Evolutionary conservation across 2,329 filamentous ascomycete genomes (phyloP).

Genomic region (Ophioceras dolichostomum): DNA sequence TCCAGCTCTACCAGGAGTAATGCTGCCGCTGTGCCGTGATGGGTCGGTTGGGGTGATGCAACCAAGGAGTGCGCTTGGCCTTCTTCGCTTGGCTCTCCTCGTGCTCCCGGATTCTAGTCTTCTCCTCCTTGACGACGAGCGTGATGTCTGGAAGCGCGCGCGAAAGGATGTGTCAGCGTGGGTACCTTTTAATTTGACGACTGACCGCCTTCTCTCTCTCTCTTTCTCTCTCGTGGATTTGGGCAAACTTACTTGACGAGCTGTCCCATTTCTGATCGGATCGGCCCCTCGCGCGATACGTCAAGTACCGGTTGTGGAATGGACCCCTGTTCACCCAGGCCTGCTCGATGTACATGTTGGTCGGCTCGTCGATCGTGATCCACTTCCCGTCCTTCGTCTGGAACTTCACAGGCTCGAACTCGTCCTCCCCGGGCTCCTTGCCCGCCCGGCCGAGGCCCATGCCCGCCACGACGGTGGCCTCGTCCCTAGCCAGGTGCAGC

Average conservation of each 20-base stretch:
- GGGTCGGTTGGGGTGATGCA: constrained; percentile 75
- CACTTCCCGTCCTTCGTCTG: constrained; percentile 64
- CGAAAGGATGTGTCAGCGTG: too few relatives aligned
- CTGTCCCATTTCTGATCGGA: not conserved
- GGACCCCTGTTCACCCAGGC: constrained; percentile 78
- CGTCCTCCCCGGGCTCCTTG: constrained; percentile 21
- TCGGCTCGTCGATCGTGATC: constrained; percentile 58
- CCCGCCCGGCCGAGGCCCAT: constrained; percentile 60
- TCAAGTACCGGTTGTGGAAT: not conserved
- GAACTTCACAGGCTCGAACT: constrained; percentile 40
- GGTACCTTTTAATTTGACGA: too few relatives aligned
- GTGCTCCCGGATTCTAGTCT: constrained; percentile 70
- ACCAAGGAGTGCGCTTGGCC: constrained; percentile 67
- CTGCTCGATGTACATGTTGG: constrained; percentile 80
- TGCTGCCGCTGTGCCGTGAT: constrained; percentile 78
- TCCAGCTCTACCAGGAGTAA: constrained; percentile 64
- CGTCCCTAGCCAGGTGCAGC: constrained; percentile 68
- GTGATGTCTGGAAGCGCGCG: constrained; percentile 68
- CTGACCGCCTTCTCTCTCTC: too few relatives aligned
- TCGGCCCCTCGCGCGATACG: not conserved
- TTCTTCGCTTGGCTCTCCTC: constrained; percentile 68
- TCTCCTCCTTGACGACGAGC: constrained; percentile 84
- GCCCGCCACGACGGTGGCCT: constrained; percentile 65
- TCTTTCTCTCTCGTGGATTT: too few relatives aligned
- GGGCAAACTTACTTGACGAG: not conserved